Base-by-base conservation (phyloP, 2,329 filamentous ascomycete species). In the Hypoxylon rubiginosum region DNA sequence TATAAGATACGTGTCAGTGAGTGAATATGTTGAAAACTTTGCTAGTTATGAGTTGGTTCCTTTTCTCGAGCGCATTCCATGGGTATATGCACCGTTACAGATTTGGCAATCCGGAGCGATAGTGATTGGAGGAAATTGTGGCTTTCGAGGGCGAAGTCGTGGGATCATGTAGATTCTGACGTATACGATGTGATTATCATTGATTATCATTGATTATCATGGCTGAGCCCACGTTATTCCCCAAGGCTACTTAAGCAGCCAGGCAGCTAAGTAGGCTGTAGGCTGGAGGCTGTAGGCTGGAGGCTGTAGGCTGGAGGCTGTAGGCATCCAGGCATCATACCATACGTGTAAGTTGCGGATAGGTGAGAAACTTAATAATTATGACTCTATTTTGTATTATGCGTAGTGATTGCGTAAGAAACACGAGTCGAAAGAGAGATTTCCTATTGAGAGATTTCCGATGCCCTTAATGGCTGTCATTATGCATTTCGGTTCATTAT, bases 321-420 rank as follows among this genome's bases (percentile, higher is more conserved):
- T n/a, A n/a, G n/a, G n/a, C n/a, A n/a, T n/a, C n/a, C n/a, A n/a
- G n/a, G 21, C 21, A 24, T 24, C 21, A 24, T 26, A 24, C 26
- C 28, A 41, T 57, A 68, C 66, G 66, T 68, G 66, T 58, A 57
- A 58, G 49, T 66, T 21, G 45, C 15, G 26, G 63, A 66, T 66
- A 68, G 66, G 60, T 21, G 41, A 52, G 54, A 50, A 28, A 17
- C 13, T 50, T 50, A 11, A 62, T 58, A 43, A 10, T 15, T 21
- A 36, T 53, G 32, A 15, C 26, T 43, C 21, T 50, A 19, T 55
- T 24, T 15, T 61, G 19, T 43, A 8, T n/a, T 49, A 2, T 49
- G 32, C 54, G 24, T 17, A 58, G 10, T 58, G 9, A 53, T 39
- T 32, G 30, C 24, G 49, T 50, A 43, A 49, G n/a, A 36, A 28